Evolutionary conservation across 129 eudicot species (phyloP), one percentile per base, ranked within the genome.

Genomic region (Apium graveolens): DNA sequence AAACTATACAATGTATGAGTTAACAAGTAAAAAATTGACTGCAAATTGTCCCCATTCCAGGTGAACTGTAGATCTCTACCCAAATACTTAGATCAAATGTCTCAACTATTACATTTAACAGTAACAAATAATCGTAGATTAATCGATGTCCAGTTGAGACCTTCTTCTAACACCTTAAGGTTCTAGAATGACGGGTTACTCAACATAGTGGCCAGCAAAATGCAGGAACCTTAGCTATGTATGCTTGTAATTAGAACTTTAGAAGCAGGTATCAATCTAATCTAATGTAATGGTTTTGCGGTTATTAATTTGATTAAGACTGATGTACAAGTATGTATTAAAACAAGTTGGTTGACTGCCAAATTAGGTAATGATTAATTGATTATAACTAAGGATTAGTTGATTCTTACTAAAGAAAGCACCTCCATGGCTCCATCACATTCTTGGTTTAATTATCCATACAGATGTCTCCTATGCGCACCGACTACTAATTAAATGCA

Each of bases 291-390:
- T 55, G 27, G 29, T 11, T n/a, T 9, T 14, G 68, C 32, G 4
- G 29, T 60, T 4, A 60, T 60, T 60, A n/a, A n/a, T 26, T 60
- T 66, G 72, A 66, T 31, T 1, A 29, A 14, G 72, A 66, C 39
- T 66, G 72, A 66, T 66, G 72, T 66, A 11, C 7, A 32, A 66
- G 39, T 27, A 13, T 66, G 37, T 14, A 66, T 66, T 66, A 4
- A 27, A 60, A 60, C 38, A 66, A 66, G 72, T 66, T 66, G 72
- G 72, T 66, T 66, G 41, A 66, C 72, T 66, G 72, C 72, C 24
- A 66, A 66, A 66, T 66, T 66, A 66, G 72, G 72, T 66, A 5
- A 31, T 66, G 39, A 66, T 66, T 66, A 27, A 66, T 66, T 66
- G 68, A 60, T 60, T n/a, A 60, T 60, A 13, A 60, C 68, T 11